These are phyloP conservation scores for Gentiana straminea DNA, from an alignment of 257 asterid genomes.

Conservation along the genomic window DNA sequence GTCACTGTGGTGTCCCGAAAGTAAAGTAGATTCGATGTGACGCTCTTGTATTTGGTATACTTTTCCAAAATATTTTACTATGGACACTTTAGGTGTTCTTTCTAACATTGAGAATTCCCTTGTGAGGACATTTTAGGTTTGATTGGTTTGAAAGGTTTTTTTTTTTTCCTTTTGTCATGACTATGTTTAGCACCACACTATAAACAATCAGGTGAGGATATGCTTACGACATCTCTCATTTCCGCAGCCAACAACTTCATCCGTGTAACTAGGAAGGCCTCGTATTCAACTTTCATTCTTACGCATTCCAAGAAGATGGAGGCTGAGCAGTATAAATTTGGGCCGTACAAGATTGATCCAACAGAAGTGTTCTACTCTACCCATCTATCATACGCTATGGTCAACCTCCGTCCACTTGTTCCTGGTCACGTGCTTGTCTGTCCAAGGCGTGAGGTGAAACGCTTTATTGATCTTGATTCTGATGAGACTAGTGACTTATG, in stretches of 20 bases:
- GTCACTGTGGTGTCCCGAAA: too few relatives aligned
- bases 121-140: too few relatives aligned
- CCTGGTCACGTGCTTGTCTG: conserved; percentile 98
- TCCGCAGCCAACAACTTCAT: neutral
- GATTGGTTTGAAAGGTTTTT: too few relatives aligned
- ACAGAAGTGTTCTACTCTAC: conserved; percentile 68
- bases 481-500: conserved; percentile 79
- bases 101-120: too few relatives aligned
- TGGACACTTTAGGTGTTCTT: too few relatives aligned
- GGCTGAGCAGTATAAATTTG: conserved; percentile 42
- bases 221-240: too few relatives aligned
- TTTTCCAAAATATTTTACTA: too few relatives aligned
- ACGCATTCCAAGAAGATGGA: conserved; percentile 33
- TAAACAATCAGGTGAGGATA: too few relatives aligned
- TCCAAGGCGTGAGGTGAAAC: conserved; percentile 78
- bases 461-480: conserved; percentile 71
- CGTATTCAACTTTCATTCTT: neutral
- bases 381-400: conserved; percentile 62
- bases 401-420: conserved; percentile 78
- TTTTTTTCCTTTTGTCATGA: too few relatives aligned
- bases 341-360: conserved; percentile 57
- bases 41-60: too few relatives aligned
- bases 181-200: too few relatives aligned
- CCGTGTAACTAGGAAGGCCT: neutral
- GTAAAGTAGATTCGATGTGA: too few relatives aligned